phyloP scores from a whole-genome alignment of 768 basidiomycete species.

The Lactarius vividus region DNA sequence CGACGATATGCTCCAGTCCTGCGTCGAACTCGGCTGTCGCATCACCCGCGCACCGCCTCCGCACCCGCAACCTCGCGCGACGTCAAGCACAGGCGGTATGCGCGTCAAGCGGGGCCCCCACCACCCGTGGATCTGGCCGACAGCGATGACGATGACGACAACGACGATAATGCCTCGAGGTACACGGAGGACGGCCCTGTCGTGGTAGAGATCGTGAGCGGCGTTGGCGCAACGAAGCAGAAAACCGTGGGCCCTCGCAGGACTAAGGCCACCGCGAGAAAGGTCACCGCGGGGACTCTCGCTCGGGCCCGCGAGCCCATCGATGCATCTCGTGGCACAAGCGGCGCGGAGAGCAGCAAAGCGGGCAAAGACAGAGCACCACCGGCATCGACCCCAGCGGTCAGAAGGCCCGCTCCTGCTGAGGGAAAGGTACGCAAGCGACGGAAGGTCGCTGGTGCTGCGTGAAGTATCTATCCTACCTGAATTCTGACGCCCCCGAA shows the following conservation, averaged over 20 bases:
- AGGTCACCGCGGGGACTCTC: background rate
- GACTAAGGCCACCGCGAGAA: constrained; percentile 24
- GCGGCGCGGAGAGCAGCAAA: constrained; percentile 11
- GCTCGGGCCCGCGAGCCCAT: background rate
- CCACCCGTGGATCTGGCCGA: constrained; percentile 12
- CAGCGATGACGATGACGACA: constrained; percentile 30
- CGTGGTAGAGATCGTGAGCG: constrained; percentile 34
- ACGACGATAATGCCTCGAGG: constrained; percentile 31
- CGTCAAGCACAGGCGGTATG: constrained; percentile 26
- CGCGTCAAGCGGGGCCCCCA: constrained; percentile 33
- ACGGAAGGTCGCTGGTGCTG: constrained; percentile 13
- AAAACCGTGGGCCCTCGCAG: constrained; percentile 26
- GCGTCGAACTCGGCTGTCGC: constrained; percentile 54
- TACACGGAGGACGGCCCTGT: constrained; percentile 34
- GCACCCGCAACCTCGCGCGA: background rate
- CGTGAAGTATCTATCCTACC: constrained; percentile 3
- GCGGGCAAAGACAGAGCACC: background rate
- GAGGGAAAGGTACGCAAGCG: constrained; percentile 20
- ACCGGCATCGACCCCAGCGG: too few species aligned
- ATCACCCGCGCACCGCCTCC: constrained; percentile 34
- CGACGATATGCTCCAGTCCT: constrained; percentile 67
- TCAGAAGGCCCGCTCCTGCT: background rate
- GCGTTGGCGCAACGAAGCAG: constrained; percentile 24
- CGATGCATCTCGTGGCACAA: background rate
- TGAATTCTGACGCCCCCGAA: too few species aligned